Base-by-base conservation (phyloP, 164 flowering plant genomes). In the Berberis thunbergii region DNA sequence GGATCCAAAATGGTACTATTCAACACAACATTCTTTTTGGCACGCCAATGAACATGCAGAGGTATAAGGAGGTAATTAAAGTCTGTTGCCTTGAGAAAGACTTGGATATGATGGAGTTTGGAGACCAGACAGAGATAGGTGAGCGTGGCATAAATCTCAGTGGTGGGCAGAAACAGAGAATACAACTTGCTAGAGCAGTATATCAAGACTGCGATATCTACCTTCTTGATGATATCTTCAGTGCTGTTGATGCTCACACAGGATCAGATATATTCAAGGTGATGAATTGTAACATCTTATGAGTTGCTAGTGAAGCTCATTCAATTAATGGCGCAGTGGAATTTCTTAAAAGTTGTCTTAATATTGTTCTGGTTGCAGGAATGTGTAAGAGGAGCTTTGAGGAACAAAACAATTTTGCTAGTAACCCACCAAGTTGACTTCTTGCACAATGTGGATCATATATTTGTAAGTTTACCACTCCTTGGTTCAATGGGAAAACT, bases 41-140 rank as follows among this genome's bases (percentile, higher is more conserved):
- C 54, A 60, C 74, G 83, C 88, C 96, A 41, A 89, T 95, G 98
- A 65, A 86, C 67, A 48, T 41, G 43, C 76, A 64, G 11, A 80
- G 71, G 59, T 95, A 95, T 75, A 80, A 59, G 45, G 89, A 95
- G 76, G 88, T 69, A 42, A 59, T 89, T 53, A 79, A 83, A 66
- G 91, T 83, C 4, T 95, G 99, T 63, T 81, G 88, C 78, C 79
- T 95, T 73, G 96, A 83, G 76, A 89, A 85, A 50, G 99, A 95
- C 75, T 59, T 95, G 76, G 97, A 91, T 68, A 89, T 88, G 97
- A 91, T 95, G 99, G 99, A 95, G 91, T 83, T 73, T 62, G 97
- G 98, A 41, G 99, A 95, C 73, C 91, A 91, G 69, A 95, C 99
- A 1, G 99, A 95, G 77, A 95, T 95, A n/a, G 99, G 99, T 61